A percentile compares a stretch with the other conserved stretches of the same genome.
Conservation (phyloP, 2,329 filamentous ascomycete species). For the Pestalotiopsis sp. region DNA sequence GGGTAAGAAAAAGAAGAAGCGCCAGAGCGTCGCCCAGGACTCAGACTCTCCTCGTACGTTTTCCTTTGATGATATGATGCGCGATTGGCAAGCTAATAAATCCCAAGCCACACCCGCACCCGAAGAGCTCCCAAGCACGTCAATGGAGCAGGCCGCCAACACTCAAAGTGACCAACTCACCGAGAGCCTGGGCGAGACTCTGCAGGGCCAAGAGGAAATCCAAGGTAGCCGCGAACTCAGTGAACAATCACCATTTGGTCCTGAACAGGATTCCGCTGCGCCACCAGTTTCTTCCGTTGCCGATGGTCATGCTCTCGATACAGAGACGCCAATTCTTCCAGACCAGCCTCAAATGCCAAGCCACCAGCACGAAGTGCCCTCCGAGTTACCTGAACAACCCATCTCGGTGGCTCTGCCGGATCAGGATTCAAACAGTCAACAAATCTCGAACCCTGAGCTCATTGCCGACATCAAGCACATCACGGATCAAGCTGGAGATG, state of each 20-base stretch:
- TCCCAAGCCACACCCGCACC: not conserved
- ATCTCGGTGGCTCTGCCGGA: not conserved
- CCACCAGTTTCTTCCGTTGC: not conserved
- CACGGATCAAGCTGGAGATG: not conserved
- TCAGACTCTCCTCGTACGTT: not conserved
- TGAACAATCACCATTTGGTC: not conserved
- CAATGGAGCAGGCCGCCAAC: slow-evolving; percentile 2
- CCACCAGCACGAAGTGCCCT: not conserved
- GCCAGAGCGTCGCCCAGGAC: slow-evolving; percentile 2
- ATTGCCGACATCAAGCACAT: not conserved
- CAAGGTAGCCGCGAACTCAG: slow-evolving; percentile 7
- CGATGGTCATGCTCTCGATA: not conserved
- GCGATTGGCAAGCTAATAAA: slow-evolving; percentile 14
- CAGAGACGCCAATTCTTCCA: not conserved
- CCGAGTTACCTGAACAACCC: not conserved
- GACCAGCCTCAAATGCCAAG: not conserved
- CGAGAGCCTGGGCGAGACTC: not conserved
- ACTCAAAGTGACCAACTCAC: not conserved
- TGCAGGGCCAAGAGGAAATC: slow-evolving; percentile 32
- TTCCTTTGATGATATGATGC: slow-evolving; percentile 19
- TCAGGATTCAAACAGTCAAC: not conserved
- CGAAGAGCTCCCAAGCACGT: not conserved
- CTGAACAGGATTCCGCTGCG: not conserved
- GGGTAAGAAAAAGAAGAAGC: slow-evolving; percentile 27
- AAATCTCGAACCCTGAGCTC: not conserved